These are phyloP conservation scores for Teunomyces barrocoloradensis DNA, from an alignment of 805 yeast genomes.

Conservation along the genomic window DNA sequence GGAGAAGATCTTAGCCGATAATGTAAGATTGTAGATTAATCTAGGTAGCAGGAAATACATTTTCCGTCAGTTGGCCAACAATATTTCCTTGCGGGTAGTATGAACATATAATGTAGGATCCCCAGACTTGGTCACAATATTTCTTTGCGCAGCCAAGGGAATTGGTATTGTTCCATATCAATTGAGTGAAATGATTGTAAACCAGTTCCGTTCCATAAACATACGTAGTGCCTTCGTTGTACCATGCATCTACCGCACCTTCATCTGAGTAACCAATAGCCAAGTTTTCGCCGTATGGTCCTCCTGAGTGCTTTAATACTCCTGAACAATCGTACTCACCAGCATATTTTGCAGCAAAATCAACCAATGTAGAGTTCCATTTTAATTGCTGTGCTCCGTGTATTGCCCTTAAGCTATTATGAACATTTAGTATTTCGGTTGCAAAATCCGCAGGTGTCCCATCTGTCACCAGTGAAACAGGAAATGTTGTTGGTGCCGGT, in stretches of 20 bases:
- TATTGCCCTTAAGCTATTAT: slow-evolving; percentile 28
- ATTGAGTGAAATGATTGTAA: slow-evolving; percentile 39
- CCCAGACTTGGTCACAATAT: slow-evolving; percentile 31
- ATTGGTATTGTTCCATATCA: slow-evolving; percentile 35
- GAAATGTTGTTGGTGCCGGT: background rate
- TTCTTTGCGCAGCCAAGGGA: slow-evolving; percentile 36
- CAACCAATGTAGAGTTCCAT: slow-evolving; percentile 31
- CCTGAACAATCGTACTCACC: slow-evolving; percentile 35
- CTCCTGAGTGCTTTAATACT: slow-evolving; percentile 32
- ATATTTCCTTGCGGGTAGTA: slow-evolving; percentile 34
- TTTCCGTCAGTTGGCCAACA: slow-evolving; percentile 19
- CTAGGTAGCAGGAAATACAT: slow-evolving; percentile 22
- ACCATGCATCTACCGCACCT: slow-evolving; percentile 41
- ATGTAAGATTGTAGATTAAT: slow-evolving; percentile 10
- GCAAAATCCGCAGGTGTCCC: slow-evolving; percentile 13
- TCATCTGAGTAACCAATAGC: slow-evolving; percentile 35
- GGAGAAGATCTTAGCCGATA: slow-evolving; percentile 25
- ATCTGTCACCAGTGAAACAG: background rate
- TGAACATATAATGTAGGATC: slow-evolving; percentile 37
- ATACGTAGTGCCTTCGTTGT: slow-evolving; percentile 32
- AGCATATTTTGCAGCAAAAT: slow-evolving; percentile 33
- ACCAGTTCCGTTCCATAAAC: slow-evolving; percentile 22
- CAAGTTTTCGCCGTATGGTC: slow-evolving; percentile 38
- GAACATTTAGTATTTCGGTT: slow-evolving; percentile 20
- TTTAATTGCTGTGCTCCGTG: slow-evolving; percentile 28